Evolutionary conservation across 257 asterid genomes (phyloP).

Genomic region (Euphrasia confusa): DNA sequence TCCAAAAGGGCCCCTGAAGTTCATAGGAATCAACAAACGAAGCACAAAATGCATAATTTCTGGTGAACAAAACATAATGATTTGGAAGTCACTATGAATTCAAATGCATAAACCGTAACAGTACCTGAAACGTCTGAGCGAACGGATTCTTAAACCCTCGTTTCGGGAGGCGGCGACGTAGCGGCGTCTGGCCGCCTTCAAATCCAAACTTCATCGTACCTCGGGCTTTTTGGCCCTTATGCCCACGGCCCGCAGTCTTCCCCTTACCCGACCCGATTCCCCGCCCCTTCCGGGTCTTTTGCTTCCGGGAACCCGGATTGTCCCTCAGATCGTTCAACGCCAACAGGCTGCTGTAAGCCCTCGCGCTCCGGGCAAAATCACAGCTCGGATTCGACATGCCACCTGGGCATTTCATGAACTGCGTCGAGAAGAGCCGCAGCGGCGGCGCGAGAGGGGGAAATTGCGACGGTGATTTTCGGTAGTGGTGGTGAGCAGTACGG

Average conservation of each 20-base stretch:
- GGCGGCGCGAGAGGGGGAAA: slow-evolving; percentile 15
- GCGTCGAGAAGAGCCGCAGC: slow-evolving; percentile 21
- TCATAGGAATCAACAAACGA: background rate
- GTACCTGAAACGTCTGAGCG: slow-evolving; percentile 83
- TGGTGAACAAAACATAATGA: background rate
- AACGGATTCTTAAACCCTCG: slow-evolving; percentile 89
- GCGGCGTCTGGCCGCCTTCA: slow-evolving; percentile 98
- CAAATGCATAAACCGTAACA: background rate
- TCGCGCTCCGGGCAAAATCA: slow-evolving; percentile 22
- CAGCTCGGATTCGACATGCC: slow-evolving; percentile 16
- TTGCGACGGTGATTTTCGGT: slow-evolving; percentile 26
- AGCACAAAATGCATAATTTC: background rate
- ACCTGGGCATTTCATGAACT: slow-evolving; percentile 20
- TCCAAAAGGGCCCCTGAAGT: background rate
- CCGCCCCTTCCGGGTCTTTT: slow-evolving; percentile 88
- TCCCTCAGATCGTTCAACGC: slow-evolving; percentile 82
- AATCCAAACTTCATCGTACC: slow-evolving; percentile 84
- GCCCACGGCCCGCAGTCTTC: slow-evolving; percentile 94
- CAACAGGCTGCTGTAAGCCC: slow-evolving; percentile 60
- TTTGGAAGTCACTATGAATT: background rate
- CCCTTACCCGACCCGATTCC: slow-evolving; percentile 99
- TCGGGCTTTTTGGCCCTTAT: slow-evolving; percentile 93
- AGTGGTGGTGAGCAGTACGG: slow-evolving; percentile 28
- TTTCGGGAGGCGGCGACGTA: slow-evolving; percentile 87
- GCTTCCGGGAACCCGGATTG: slow-evolving; percentile 71